Base-by-base conservation (phyloP, 192 early-diverging fungal genomes). In the Mortierella hygrophila region DNA sequence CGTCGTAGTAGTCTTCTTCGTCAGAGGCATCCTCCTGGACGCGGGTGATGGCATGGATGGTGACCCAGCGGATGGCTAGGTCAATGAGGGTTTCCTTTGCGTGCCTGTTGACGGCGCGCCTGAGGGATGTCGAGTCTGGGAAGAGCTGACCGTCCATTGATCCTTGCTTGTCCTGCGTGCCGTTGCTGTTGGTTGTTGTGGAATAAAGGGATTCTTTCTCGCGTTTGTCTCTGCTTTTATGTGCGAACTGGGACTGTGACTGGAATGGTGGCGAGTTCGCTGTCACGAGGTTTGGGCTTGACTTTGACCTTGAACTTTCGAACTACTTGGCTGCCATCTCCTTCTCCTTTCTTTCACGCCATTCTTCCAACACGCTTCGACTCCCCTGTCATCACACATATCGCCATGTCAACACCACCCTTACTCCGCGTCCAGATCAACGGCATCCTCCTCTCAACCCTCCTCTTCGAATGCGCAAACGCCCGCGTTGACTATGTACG, bases 31-130 rank as follows among this genome's bases (percentile, higher is more conserved):
- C 70, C 6, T 74, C 10, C 21, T 55, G 57, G 35, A 77, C 47
- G 21, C 80, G 82, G 13, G 75, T 68, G 49, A 79, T 73, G 37
- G 76, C 44, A n/a, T 83, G 70, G 26, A 71, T n/a, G 41, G 76
- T 26, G 32, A 89, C 68, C 90, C 90, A 90, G 38, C 46, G 69
- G 4, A 85, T 37, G 11, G 83, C 83, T 37, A 78, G 55, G 57
- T 81, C 68, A 23, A 90, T 79, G 23, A 90, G 78, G 3, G 82
- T 70, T 20, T 85, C 85, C 54, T 89, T 90, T 29, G 79, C 77
- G 73, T 90, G 90, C 42, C 75, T 75, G 74, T 85, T 88, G 49
- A 85, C 40, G 23, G 85, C 49, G 26, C 85, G 78, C n/a, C 90
- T 81, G 16, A 90, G 72, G 23, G 88, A 75, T 21, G 73, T 32